Evolutionary conservation across 2,329 filamentous ascomycete genomes (phyloP).

Genomic region (Zarea fungicola): DNA sequence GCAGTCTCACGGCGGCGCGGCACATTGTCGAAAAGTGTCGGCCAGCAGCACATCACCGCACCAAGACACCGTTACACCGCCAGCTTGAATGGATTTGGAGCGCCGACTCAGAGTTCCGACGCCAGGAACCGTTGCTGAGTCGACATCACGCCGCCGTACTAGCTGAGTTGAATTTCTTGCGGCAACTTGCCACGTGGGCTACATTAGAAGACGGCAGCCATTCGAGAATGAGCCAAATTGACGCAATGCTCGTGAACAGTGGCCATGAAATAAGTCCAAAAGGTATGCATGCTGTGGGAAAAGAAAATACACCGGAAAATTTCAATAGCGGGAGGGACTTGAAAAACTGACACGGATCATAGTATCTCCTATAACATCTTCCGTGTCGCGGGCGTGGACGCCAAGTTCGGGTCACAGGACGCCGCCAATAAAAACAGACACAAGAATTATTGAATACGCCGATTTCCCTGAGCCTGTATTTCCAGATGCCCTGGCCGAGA

Average conservation of each 20-base stretch:
- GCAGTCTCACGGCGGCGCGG: conserved; percentile 23
- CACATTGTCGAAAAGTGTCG: conserved; percentile 27
- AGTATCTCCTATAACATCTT: neutral
- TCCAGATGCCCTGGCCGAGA: neutral
- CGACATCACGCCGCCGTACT: conserved; percentile 25
- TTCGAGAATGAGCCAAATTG: neutral
- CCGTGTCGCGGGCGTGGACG: neutral
- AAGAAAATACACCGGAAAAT: too few species aligned
- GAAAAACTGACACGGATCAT: neutral
- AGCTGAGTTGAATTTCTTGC: conserved; percentile 25
- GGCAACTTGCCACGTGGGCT: conserved; percentile 2
- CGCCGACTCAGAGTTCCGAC: conserved; percentile 21
- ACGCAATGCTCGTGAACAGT: neutral
- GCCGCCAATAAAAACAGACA: neutral
- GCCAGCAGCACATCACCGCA: conserved; percentile 18
- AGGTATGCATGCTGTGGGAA: neutral
- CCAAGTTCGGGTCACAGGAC: neutral
- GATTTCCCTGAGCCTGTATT: conserved; percentile 5
- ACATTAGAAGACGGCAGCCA: neutral
- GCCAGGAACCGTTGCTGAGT: conserved; percentile 23
- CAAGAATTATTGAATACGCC: conserved; percentile 1
- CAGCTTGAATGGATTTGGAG: conserved; percentile 23
- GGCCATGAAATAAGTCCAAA: neutral
- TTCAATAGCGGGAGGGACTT: neutral
- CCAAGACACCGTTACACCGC: conserved; percentile 17